Conservation (phyloP, 345 rosid species). For the Mercurialis annua region DNA sequence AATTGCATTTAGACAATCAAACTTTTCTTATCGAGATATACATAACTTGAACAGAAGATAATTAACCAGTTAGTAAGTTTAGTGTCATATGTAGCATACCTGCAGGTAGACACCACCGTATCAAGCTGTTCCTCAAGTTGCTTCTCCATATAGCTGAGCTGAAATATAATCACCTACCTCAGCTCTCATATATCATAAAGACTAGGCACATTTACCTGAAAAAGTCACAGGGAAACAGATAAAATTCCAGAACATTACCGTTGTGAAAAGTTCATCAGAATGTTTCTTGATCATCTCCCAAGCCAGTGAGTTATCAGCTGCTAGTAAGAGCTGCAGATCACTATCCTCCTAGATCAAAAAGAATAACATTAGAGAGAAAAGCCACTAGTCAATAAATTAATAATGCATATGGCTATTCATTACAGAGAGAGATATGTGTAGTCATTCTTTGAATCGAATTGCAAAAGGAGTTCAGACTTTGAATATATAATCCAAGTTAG, state of each 20-base stretch:
- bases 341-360: conserved; percentile 32
- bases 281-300: conserved; percentile 43
- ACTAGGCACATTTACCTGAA: not conserved
- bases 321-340: conserved; percentile 46
- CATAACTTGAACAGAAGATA: not conserved
- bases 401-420: not conserved
- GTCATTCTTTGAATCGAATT: too few species aligned
- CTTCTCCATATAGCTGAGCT: conserved; percentile 53
- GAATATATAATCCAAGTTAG: too few species aligned
- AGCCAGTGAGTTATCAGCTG: conserved; percentile 28
- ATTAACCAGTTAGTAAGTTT: not conserved
- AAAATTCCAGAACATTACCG: conserved; percentile 35
- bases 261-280: conserved; percentile 37
- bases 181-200: not conserved
- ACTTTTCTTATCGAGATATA: not conserved
- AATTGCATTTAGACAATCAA: not conserved
- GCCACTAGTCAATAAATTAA: not conserved
- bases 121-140: conserved; percentile 50
- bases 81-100: conserved; percentile 18
- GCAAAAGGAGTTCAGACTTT: too few species aligned
- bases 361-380: not conserved
- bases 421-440: too few species aligned
- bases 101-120: conserved; percentile 24
- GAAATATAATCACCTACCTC: conserved; percentile 14
- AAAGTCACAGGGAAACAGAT: not conserved